phyloP scores from a whole-genome alignment of 768 basidiomycete species.

The Collybiopsis luxurians region DNA sequence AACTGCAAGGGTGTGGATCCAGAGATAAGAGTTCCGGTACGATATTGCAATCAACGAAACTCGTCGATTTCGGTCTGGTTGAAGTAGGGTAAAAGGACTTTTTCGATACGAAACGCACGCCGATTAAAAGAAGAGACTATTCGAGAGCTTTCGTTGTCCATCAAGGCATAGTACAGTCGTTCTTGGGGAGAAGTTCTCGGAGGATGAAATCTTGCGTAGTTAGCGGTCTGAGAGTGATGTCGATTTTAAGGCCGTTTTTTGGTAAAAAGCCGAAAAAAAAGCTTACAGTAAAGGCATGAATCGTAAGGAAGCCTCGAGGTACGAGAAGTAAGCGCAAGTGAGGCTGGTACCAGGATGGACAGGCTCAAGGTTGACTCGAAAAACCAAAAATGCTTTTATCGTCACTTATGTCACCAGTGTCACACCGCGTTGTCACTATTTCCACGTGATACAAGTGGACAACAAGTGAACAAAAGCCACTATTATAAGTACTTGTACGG shows the following conservation, averaged over 20 bases:
- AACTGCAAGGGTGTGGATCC: constrained; percentile 54
- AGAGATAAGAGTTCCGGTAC: constrained; percentile 45
- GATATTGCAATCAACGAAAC: constrained; percentile 41
- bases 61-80: constrained; percentile 12
- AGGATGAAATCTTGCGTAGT: not conserved
- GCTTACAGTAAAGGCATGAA: no score
- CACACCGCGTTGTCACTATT: no score
- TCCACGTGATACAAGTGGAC: no score
- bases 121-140: not conserved
- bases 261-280: no score
- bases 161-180: not conserved
- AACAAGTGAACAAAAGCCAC: no score
- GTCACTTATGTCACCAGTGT: no score
- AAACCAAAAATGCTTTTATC: no score
- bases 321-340: no score
- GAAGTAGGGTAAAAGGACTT: constrained; percentile 34
- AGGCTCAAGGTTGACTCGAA: no score
- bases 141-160: not conserved
- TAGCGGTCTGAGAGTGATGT: not conserved
- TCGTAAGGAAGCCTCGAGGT: no score
- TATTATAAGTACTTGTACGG: no score
- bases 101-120: constrained; percentile 32
- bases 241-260: not conserved
- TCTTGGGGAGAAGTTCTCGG: not conserved
- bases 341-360: no score